Base-by-base conservation (phyloP, 2,329 filamentous ascomycete genomes). In the Xylaria sp. region DNA sequence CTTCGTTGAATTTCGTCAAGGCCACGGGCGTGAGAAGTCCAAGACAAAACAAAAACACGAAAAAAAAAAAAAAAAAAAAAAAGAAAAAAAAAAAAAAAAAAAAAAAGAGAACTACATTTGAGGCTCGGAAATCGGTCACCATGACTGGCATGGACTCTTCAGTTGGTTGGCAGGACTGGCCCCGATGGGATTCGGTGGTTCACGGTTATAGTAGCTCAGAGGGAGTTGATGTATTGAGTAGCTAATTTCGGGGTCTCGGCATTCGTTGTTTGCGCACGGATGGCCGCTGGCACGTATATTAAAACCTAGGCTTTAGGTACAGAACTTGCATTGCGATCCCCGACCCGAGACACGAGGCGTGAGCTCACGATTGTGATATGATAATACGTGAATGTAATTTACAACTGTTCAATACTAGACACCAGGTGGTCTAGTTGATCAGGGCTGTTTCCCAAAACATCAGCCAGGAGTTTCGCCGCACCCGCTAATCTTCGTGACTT, bases 341-440 rank as follows among this genome's bases (percentile, higher is more conserved):
- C 44, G 44, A 43, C 18, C 17, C 29, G 20, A 17, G 17, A 1
- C 9, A 1, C 18, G 26, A 17, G 20, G 22, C 21, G 17, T 16
- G 29, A 13, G 16, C 16, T 34, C 29, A 18, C 34, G n/a, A 48
- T 45, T 24, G 19, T 17, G 13, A 60, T 18, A 62, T 61, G 42
- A 47, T 50, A 39, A n/a, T n/a, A n/a, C n/a, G n/a, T n/a, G n/a
- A 19, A 41, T 29, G 20, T 42, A 9, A 19, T 29, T 63, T 74
- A 87, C 60, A 88, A 65, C 66, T 87, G 82, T 65, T 87, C 85
- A 59, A 87, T 81, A 59, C 78, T 77, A 17, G 78, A 73, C 47
- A 84, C 66, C 24, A 85, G 68, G 44, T 82, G 77, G 6, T 84
- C 79, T 17, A 85, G 65, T 56, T 79, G 75, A 45, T 78, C 76